These are phyloP conservation scores for Phytopythium cucurbitacearum DNA, from an alignment of 352 stramenopile genomes.

Conservation along the genomic window DNA sequence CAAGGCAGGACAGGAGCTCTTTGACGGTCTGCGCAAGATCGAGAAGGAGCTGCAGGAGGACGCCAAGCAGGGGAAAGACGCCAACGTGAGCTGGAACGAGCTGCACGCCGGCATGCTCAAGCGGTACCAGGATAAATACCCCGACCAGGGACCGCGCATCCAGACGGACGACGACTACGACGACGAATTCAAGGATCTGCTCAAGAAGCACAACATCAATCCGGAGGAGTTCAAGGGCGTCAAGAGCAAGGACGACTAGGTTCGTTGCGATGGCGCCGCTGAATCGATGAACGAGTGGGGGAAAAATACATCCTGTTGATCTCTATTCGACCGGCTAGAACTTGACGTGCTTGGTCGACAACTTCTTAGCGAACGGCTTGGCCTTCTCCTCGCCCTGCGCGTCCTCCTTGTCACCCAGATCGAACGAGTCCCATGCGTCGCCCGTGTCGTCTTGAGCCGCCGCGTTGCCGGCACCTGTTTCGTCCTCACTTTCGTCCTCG, in stretches of 20 bases:
- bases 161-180: conserved; percentile 67
- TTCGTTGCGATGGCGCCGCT: background rate
- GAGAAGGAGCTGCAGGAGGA: conserved; percentile 65
- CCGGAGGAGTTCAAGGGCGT: conserved; percentile 48
- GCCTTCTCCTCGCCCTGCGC: conserved; percentile 12
- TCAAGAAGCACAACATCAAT: conserved; percentile 77
- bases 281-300: too few relatives aligned
- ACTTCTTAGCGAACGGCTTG: conserved; percentile 1
- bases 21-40: conserved; percentile 71
- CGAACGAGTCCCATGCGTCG: conserved; percentile 48
- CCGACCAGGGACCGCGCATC: conserved; percentile 48
- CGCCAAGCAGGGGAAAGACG: conserved; percentile 34
- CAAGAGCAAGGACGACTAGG: conserved; percentile 21
- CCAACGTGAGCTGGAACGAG: conserved; percentile 77
- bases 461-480: conserved; percentile 20
- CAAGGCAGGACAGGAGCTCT: conserved; percentile 47
- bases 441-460: conserved; percentile 42
- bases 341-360: conserved; percentile 32
- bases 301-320: background rate
- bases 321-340: conserved; percentile 24
- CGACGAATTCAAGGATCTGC: conserved; percentile 79
- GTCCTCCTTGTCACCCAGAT: conserved; percentile 16
- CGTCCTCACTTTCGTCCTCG: conserved; percentile 39
- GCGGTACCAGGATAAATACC: conserved; percentile 79
- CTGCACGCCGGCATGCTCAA: conserved; percentile 66